phyloP scores from a whole-genome alignment of 495 filamentous ascomycete genomes.

The Saxophila tyrrhenica region DNA sequence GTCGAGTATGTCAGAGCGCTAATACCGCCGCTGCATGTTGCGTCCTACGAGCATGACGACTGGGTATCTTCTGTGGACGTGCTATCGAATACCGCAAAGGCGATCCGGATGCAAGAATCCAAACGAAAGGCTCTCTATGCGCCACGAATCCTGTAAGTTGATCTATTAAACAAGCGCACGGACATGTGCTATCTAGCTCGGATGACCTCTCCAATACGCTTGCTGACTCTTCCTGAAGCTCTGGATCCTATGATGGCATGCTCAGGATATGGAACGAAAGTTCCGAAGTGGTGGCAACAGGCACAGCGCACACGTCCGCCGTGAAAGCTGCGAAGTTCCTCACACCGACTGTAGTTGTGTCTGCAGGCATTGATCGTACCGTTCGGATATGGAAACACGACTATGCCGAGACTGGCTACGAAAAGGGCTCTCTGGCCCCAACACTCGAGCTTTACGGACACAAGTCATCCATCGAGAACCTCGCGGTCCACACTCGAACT shows the following conservation, averaged over 20 bases:
- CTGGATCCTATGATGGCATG: conserved; percentile 79
- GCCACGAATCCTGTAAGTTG: not conserved
- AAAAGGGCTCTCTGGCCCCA: conserved; percentile 52
- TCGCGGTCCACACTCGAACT: conserved; percentile 65
- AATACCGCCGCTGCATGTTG: conserved; percentile 73
- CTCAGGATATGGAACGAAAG: conserved; percentile 82
- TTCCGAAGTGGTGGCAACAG: conserved; percentile 57
- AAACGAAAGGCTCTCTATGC: not conserved
- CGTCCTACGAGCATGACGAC: conserved; percentile 89
- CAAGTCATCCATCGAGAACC: conserved; percentile 55
- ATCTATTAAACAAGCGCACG: no score
- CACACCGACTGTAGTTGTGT: conserved; percentile 62
- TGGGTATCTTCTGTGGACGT: conserved; percentile 94
- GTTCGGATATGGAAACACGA: conserved; percentile 79
- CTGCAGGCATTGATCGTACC: conserved; percentile 68
- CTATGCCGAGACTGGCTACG: conserved; percentile 35
- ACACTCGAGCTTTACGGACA: conserved; percentile 82
- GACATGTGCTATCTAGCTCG: no score
- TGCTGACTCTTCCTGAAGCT: no score
- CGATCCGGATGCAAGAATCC: conserved; percentile 33
- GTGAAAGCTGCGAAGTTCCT: conserved; percentile 75
- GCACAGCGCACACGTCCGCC: conserved; percentile 60
- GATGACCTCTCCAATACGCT: no score
- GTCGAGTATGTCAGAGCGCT: conserved; percentile 88
- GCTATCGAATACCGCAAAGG: conserved; percentile 52